Evolutionary conservation across 768 basidiomycete genomes (phyloP), one percentile per base, ranked within the genome.

Genomic region (Clavaria fumosa): DNA sequence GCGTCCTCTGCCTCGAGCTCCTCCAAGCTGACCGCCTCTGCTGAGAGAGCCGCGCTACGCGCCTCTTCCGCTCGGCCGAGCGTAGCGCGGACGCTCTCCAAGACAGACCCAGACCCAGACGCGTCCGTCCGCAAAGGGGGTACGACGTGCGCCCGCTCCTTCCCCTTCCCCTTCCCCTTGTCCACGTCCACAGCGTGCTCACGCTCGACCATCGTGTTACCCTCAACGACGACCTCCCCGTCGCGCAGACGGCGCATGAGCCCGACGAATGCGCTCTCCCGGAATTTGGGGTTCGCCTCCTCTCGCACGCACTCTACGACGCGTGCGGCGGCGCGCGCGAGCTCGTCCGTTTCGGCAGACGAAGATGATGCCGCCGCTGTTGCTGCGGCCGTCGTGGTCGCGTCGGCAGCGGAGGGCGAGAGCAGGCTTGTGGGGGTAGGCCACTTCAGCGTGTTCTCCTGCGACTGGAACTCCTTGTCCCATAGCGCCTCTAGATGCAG

Each of bases 161-260:
- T 20, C 4, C 24, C 33, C 3, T 23, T 17, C 15, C 35, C 37
- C 17, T 7, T 21, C 15, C 11, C 20, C n/a, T 7, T 10, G n/a
- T n/a, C n/a, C 14, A 19, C n/a, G 28, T 20, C n/a, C 23, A 31
- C 15, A 6, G 35, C 6, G 24, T 14, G 9, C 18, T 15, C 10
- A 24, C 49, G n/a, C n/a, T 69, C 58, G 7, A 91, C 80, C 55
- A 95, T 71, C 36, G 76, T 57, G 49, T 89, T 77, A 14, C 79
- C 83, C 34, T 82, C 75, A 2, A 93, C 77, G 11, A 76, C 66
- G 27, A 86, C 65, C 49, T 80, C 70, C 5, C 76, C 71, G 55
- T 90, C 89, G 26, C 84, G 64, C 39, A 95, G 58, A 53, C 84
- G 75, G 36, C 69, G 71, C 89, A 95, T 93, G 19, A 95, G 64